Conservation (phyloP, 1,139 yeast species). For the Blastobotrys indianensis region DNA sequence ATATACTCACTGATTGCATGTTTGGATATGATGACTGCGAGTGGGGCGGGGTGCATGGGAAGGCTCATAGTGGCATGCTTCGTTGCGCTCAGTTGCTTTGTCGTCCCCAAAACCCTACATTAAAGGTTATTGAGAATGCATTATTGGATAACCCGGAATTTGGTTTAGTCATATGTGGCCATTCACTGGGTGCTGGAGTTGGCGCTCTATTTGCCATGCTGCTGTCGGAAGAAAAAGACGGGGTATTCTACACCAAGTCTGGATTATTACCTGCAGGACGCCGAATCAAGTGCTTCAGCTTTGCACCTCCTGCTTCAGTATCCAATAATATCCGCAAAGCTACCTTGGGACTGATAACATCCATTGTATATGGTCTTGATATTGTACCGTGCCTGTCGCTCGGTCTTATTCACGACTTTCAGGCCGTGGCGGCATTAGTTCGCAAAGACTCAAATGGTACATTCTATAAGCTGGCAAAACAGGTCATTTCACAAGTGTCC, state of each 20-base stretch:
- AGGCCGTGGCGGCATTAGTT: conserved; percentile 29
- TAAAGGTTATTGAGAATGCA: conserved; percentile 27
- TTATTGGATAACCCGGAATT: conserved; percentile 27
- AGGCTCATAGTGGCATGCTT: conserved; percentile 35
- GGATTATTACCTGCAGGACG: conserved; percentile 28
- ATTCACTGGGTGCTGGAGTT: conserved; percentile 36
- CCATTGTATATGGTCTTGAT: conserved; percentile 34
- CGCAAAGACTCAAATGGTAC: conserved; percentile 28
- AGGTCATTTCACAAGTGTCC: conserved; percentile 29
- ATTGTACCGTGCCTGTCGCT: conserved; percentile 34
- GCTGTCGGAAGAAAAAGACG: conserved; percentile 20
- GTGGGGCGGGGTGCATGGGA: conserved; percentile 28
- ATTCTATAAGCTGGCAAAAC: conserved; percentile 25
- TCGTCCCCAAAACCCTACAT: conserved; percentile 24
- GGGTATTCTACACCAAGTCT: conserved; percentile 21
- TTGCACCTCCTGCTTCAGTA: conserved; percentile 35
- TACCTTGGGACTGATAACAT: conserved; percentile 28
- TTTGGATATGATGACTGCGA: conserved; percentile 31
- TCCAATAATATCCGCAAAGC: conserved; percentile 26
- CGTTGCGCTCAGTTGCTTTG: conserved; percentile 29
- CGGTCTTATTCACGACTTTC: conserved; percentile 33
- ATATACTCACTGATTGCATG: conserved; percentile 32
- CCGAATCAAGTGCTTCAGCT: conserved; percentile 31
- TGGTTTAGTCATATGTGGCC: conserved; percentile 34
- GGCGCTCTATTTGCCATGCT: conserved; percentile 33